Evolutionary conservation across 331 rosid species (phyloP), one percentile per base, ranked within the genome.

Genomic region (Saraca asoca): DNA sequence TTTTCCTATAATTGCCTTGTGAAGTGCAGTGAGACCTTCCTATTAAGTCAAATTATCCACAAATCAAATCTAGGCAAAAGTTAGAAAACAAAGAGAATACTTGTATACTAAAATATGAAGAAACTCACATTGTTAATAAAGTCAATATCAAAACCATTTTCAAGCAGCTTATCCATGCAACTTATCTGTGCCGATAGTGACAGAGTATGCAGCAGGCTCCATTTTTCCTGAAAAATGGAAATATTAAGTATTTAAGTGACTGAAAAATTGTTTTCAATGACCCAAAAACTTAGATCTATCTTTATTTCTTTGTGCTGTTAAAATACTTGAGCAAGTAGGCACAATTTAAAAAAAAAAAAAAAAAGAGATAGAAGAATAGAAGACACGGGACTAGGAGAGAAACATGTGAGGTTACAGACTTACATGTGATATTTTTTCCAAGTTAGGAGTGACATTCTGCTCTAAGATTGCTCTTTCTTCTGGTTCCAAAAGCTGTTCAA

Each of bases 11-110:
- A 90, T 78, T 67, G 96, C 88, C 73, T 80, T 82, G 44, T 90
- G 98, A 78, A 93, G 98, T 41, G 96, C 96, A 12, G 87, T 87
- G 75, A 78, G 78, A 43, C 95, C 96, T 51, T 90, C 95, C 98
- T 90, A 82, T 63, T 78, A 75, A 63, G 66, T 64, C 80, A 80
- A 54, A 80, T 62, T 42, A 79, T 51, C 31, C 3, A 41, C 67
- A 69, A 53, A 67, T 50, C 12, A 2, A 3, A 71, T 60, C 46
- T 49, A 56, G 57, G 59, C 16, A 65, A 59, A 76, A 42, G 20
- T 60, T 46, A 29, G 33, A 43, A 49, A 19, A 58, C 29, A 56
- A 49, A 52, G 59, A 13, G 58, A 58, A 57, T 5, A 24, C 42
- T 12, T 31, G 39, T 14, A 31, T 20, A 54, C 64, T 31, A 65